Evolutionary conservation across 2,329 filamentous ascomycete genomes (phyloP).

Genomic region (Teratosphaeria epicoccoides): DNA sequence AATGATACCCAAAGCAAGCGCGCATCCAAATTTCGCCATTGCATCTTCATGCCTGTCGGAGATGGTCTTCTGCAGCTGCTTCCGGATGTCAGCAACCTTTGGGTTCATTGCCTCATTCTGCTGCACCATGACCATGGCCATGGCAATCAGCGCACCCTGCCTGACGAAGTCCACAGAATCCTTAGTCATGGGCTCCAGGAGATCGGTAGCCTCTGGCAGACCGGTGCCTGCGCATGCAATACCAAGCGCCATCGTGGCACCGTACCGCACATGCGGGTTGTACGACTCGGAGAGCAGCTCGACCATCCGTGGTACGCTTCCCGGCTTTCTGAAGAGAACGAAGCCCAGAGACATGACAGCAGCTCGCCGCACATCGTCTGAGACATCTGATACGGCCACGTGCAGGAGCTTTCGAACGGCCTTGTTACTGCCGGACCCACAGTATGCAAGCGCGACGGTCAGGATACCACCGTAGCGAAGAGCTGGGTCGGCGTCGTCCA

Average conservation of each 20-base stretch:
- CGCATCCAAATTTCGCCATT: constrained; percentile 97
- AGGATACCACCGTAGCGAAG: constrained; percentile 95
- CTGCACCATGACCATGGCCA: constrained; percentile 98
- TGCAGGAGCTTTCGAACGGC: constrained; percentile 92
- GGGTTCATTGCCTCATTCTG: constrained; percentile 98
- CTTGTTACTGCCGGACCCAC: constrained; percentile 96
- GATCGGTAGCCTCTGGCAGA: constrained; percentile 87
- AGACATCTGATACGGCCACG: constrained; percentile 94
- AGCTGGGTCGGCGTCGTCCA: constrained; percentile 87
- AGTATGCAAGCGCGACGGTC: constrained; percentile 96
- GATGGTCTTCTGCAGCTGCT: constrained; percentile 88
- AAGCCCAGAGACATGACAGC: constrained; percentile 97
- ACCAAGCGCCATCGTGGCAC: constrained; percentile 94
- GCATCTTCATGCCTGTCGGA: constrained; percentile 94
- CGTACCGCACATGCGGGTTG: constrained; percentile 96
- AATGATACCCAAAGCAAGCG: constrained; percentile 89
- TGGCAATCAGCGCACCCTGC: constrained; percentile 85
- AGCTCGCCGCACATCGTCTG: constrained; percentile 89
- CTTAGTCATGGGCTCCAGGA: constrained; percentile 98
- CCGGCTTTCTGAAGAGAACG: constrained; percentile 95
- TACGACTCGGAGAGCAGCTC: constrained; percentile 96
- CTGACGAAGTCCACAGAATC: constrained; percentile 97
- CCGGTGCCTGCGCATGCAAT: constrained; percentile 97
- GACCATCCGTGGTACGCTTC: constrained; percentile 95
- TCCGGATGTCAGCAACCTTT: constrained; percentile 82